phyloP scores from a whole-genome alignment of 305 asterid species.

The Ilex paraguariensis region DNA sequence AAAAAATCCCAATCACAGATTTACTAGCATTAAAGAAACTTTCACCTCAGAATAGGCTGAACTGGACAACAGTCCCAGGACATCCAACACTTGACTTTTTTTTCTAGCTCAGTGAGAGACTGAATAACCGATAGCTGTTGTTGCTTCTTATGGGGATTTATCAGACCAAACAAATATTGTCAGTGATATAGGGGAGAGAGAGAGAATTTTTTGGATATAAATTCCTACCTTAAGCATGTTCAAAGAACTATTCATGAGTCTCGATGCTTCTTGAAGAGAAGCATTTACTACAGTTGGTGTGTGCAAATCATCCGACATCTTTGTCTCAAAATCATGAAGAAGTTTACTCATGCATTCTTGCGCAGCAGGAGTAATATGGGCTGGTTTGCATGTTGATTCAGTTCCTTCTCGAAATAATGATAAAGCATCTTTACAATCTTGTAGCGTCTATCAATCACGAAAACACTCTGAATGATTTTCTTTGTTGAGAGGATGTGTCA shows the following conservation, averaged over 20 bases:
- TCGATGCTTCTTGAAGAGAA: slow-evolving; percentile 54
- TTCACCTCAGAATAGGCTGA: no score
- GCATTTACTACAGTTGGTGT: slow-evolving; percentile 60
- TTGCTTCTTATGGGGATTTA: no score
- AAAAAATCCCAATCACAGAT: no score
- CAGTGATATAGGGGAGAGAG: no score
- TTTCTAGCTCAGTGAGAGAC: no score
- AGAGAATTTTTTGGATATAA: no score
- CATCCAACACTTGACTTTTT: no score
- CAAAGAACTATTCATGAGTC: slow-evolving; percentile 44
- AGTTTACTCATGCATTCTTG: slow-evolving; percentile 57
- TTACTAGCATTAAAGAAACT: no score
- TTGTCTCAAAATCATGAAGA: slow-evolving; percentile 50
- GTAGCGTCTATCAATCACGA: slow-evolving; percentile 51
- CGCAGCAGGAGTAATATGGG: slow-evolving; percentile 33
- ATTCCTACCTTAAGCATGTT: slow-evolving; percentile 49
- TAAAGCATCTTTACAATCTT: slow-evolving; percentile 55
- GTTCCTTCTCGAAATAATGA: slow-evolving; percentile 30
- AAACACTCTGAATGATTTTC: neutral
- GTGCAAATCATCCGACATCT: slow-evolving; percentile 76
- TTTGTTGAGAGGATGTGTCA: neutral
- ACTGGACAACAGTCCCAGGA: no score
- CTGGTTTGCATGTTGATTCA: slow-evolving; percentile 28
- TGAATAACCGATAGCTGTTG: no score
- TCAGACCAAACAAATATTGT: no score